phyloP scores from a whole-genome alignment of 805 yeast genomes.

The Saturnispora serradocipensis region DNA sequence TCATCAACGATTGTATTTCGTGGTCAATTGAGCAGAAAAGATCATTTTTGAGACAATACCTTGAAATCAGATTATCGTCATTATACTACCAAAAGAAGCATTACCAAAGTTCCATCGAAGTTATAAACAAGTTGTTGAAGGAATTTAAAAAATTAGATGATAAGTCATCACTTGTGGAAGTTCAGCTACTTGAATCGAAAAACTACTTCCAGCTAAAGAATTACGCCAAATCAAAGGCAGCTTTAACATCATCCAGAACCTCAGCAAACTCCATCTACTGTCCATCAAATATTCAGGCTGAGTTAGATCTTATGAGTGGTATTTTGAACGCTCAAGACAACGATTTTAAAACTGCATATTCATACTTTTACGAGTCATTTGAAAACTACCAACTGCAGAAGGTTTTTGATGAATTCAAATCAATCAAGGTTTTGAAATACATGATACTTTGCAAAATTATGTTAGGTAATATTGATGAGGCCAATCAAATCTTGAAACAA shows the following conservation, averaged over 20 bases:
- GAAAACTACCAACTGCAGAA: slow-evolving; percentile 64
- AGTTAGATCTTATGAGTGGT: slow-evolving; percentile 91
- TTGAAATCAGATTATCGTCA: slow-evolving; percentile 75
- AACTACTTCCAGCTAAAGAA: slow-evolving; percentile 88
- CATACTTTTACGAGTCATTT: slow-evolving; percentile 90
- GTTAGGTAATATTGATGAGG: slow-evolving; percentile 81
- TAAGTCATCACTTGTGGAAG: slow-evolving; percentile 90
- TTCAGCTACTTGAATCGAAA: slow-evolving; percentile 82
- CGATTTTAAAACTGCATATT: slow-evolving; percentile 92
- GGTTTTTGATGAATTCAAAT: slow-evolving; percentile 27
- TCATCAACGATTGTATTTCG: slow-evolving; percentile 70
- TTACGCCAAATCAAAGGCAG: slow-evolving; percentile 82
- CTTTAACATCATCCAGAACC: slow-evolving; percentile 90
- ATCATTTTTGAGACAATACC: slow-evolving; percentile 78
- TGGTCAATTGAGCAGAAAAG: slow-evolving; percentile 84
- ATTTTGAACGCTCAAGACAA: slow-evolving; percentile 92
- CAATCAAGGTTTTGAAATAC: slow-evolving; percentile 73
- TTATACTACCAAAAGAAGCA: slow-evolving; percentile 56
- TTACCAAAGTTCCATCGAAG: slow-evolving; percentile 60
- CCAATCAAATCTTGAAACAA: slow-evolving; percentile 64
- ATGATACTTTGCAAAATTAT: slow-evolving; percentile 89
- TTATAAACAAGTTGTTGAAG: slow-evolving; percentile 61
- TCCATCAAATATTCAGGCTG: slow-evolving; percentile 90
- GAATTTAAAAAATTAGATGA: slow-evolving; percentile 94
- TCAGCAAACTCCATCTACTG: slow-evolving; percentile 96